phyloP scores from a whole-genome alignment of 768 basidiomycete species.

The Strobilomyces dryophilus region DNA sequence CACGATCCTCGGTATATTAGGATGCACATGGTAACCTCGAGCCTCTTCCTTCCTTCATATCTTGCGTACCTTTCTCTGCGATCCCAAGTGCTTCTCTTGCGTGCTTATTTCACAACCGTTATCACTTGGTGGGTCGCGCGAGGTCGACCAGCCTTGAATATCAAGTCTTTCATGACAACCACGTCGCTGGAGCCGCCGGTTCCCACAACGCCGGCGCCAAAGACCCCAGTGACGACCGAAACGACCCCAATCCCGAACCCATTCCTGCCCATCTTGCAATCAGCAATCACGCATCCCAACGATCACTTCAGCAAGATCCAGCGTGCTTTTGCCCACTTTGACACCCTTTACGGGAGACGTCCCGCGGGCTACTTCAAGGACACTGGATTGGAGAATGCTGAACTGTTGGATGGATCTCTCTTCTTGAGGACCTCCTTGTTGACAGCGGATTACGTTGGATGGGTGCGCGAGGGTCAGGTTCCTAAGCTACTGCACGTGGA shows the following conservation, averaged over 20 bases:
- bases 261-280: constrained; percentile 39
- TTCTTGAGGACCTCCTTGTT: constrained; percentile 31
- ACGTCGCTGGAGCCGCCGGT: constrained; percentile 20
- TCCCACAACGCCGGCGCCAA: not conserved
- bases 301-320: constrained; percentile 34
- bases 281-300: constrained; percentile 31
- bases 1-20: constrained; percentile 1
- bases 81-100: constrained; percentile 26
- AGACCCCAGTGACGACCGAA: constrained; percentile 7
- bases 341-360: constrained; percentile 27
- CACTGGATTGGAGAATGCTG: constrained; percentile 30
- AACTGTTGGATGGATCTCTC: constrained; percentile 33
- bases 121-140: constrained; percentile 29
- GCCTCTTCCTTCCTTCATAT: constrained; percentile 27
- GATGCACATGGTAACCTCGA: constrained; percentile 30
- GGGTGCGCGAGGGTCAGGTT: constrained; percentile 37
- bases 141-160: constrained; percentile 28
- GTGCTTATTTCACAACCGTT: constrained; percentile 22
- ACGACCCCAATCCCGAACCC: constrained; percentile 30
- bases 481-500: constrained; percentile 13
- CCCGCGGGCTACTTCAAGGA: constrained; percentile 25
- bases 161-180: constrained; percentile 29
- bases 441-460: constrained; percentile 33
- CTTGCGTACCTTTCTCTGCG: constrained; percentile 13
- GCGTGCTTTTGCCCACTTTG: constrained; percentile 32